Conservation (phyloP, 441 rosid species). For the Biscutella laevigata region DNA sequence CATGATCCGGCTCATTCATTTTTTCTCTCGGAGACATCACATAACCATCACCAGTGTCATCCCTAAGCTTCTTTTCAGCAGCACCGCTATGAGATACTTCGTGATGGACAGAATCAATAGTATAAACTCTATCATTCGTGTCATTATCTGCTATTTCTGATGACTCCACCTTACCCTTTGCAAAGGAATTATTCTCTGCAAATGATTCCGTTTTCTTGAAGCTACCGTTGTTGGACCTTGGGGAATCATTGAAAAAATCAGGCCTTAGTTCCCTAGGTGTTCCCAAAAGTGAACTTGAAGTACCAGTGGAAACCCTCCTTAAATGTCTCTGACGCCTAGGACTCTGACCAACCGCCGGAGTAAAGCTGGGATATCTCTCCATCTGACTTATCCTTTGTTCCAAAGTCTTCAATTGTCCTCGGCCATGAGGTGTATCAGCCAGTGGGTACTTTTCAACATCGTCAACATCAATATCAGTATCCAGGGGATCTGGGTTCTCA, state of each 20-base stretch:
- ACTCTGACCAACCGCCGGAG: conserved; percentile 61
- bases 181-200: conserved; percentile 14
- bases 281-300: conserved; percentile 44
- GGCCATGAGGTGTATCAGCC: conserved; percentile 49
- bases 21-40: conserved; percentile 38
- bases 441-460: conserved; percentile 70
- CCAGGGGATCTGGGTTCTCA: conserved; percentile 42
- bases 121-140: conserved; percentile 75
- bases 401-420: conserved; percentile 52
- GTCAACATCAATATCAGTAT: conserved; percentile 51
- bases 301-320: conserved; percentile 50
- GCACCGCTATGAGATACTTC: conserved; percentile 23
- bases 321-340: conserved; percentile 53
- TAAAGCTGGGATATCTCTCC: conserved; percentile 58
- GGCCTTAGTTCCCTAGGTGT: conserved; percentile 35
- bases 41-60: conserved; percentile 40
- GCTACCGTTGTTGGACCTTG: conserved; percentile 34
- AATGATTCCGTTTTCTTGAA: conserved; percentile 46
- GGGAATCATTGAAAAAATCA: conserved; percentile 44
- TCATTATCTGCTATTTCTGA: conserved; percentile 59
- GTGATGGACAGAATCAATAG: conserved; percentile 69
- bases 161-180: conserved; percentile 36
- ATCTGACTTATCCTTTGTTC: conserved; percentile 65
- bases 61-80: conserved; percentile 19
- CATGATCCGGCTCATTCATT: conserved; percentile 36